Evolutionary conservation across 2,329 filamentous ascomycete species (phyloP).

Genomic region (Colletotrichum tabaci): DNA sequence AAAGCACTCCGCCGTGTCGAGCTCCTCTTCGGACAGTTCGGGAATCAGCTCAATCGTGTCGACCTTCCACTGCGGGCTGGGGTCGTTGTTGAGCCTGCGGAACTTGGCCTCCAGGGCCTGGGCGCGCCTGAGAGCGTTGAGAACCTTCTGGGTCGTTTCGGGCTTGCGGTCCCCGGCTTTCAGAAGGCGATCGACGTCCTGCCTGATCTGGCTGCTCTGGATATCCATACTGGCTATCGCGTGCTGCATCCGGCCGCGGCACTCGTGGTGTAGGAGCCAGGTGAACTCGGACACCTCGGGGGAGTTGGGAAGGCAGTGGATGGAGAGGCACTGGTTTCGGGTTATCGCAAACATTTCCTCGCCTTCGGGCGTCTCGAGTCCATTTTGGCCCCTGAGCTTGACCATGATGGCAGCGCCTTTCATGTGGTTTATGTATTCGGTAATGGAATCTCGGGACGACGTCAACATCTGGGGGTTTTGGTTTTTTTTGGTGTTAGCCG

Average conservation of each 20-base stretch:
- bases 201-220: conserved; percentile 43
- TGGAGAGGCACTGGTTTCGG: conserved; percentile 44
- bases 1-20: conserved; percentile 30
- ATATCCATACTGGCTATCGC: conserved; percentile 44
- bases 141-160: conserved; percentile 37
- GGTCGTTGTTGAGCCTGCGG: conserved; percentile 41
- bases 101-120: conserved; percentile 40
- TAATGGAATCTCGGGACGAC: conserved; percentile 41
- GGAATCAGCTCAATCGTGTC: conserved; percentile 35
- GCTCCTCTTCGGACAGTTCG: conserved; percentile 37
- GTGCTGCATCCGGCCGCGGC: conserved; percentile 42
- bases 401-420: conserved; percentile 46
- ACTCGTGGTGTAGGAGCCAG: conserved; percentile 44
- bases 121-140: conserved; percentile 38
- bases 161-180: conserved; percentile 35
- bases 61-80: conserved; percentile 40
- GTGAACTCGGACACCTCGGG: conserved; percentile 43
- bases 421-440: conserved; percentile 44
- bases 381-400: conserved; percentile 42
- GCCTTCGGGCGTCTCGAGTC: conserved; percentile 43
- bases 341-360: conserved; percentile 46
- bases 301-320: conserved; percentile 43
- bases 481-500: not conserved
- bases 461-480: conserved; percentile 33
- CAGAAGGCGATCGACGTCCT: conserved; percentile 42